Percentiles rank a stretch among this genome's conserved stretches.
phyloP scores from a whole-genome alignment of 495 filamentous ascomycete species.

The Chlorociboria aeruginascens region DNA sequence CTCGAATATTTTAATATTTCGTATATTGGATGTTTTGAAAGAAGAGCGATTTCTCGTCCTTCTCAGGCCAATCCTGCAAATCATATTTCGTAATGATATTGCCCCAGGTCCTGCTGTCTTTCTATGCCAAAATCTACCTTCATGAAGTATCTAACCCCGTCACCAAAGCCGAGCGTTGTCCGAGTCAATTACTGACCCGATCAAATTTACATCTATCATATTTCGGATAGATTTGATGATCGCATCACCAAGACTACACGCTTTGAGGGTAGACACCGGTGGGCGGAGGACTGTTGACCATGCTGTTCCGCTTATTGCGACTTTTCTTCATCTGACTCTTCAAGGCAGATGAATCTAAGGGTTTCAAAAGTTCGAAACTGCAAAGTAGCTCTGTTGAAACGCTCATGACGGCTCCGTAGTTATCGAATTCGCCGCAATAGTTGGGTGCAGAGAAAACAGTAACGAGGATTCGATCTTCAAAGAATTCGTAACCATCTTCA shows the following conservation, averaged over 20 bases:
- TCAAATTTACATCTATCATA: no score
- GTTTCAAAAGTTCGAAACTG: slow-evolving; percentile 95
- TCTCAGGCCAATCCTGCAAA: no score
- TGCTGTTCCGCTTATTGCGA: slow-evolving; percentile 75
- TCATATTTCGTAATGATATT: no score
- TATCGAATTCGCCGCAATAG: slow-evolving; percentile 98
- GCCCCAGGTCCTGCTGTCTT: no score
- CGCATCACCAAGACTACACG: slow-evolving; percentile 25
- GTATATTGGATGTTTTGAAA: no score
- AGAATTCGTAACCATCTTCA: slow-evolving; percentile 99
- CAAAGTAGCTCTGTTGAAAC: slow-evolving; percentile 88
- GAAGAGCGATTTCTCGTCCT: no score
- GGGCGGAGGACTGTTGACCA: slow-evolving; percentile 82
- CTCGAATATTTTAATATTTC: no score
- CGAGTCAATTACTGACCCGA: no score
- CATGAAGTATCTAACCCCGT: no score
- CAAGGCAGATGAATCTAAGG: slow-evolving; percentile 87
- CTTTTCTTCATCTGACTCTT: slow-evolving; percentile 99
- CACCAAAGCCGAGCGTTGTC: no score
- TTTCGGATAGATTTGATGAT: neutral
- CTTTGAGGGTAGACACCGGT: slow-evolving; percentile 41
- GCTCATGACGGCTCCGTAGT: slow-evolving; percentile 98
- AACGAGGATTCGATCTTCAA: slow-evolving; percentile 87
- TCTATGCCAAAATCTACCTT: no score
- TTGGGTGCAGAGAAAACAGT: slow-evolving; percentile 98